Evolutionary conservation across 2,329 filamentous ascomycete species (phyloP), one percentile per base, ranked within the genome.

Genomic region (Phoma sp.): DNA sequence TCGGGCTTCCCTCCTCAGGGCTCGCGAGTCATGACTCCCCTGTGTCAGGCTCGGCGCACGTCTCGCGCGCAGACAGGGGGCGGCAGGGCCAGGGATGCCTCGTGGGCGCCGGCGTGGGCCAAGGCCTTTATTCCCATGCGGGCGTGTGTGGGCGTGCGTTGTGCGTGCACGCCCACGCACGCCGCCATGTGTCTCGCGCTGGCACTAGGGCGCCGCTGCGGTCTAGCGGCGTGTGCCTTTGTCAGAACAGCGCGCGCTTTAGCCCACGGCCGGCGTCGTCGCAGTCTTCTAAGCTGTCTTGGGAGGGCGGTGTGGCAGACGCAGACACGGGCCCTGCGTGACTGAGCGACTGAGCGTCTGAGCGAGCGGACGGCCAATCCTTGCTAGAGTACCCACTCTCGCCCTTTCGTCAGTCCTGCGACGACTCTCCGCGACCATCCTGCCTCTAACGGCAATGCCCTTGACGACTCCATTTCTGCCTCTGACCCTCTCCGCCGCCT

Each of bases 381-480:
- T 67, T 68, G 70, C 70, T 67, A 70, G 65, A 62, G 68, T 72
- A 68, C 67, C 70, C 70, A 70, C 72, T 65, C 63, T 67, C 56
- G 63, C 69, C 64, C 66, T 64, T 69, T 69, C 64, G 58, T 60
- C 64, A 64, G 59, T 64, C 65, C 62, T 64, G 64, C 59, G 62
- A 67, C 63, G 50, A 51, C 62, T 70, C 68, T 70, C 68, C 66
- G 67, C 64, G 59, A 69, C 61, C 55, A 67, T 71, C 68, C 63
- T 69, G 61, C 61, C 62, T 67, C 62, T 57, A 58, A 64, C 62
- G 65, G 64, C 66, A 63, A 74, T 74, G 72, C 69, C 70, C 63
- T 69, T 63, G 58, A 69, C 68, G 48, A 69, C 68, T 46, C 63
- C 71, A 54, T 64, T 65, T 58, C 60, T 65, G 38, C 67, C 71